These are phyloP conservation scores for Colletotrichum lentis DNA, from an alignment of 2,329 filamentous ascomycete species.

Conservation along the genomic window DNA sequence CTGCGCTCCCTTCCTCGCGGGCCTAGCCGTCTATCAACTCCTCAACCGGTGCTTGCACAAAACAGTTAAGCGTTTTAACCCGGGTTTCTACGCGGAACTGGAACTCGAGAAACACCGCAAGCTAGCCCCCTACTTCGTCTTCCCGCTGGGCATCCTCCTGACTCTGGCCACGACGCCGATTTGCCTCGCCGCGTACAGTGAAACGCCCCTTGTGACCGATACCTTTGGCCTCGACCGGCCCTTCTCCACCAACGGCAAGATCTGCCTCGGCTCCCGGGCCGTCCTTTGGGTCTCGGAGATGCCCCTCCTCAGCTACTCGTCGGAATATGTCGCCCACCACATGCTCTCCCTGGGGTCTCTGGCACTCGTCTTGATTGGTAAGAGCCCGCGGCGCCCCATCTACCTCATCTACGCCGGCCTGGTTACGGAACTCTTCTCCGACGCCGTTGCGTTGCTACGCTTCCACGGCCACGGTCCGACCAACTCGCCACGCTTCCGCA, in stretches of 20 bases:
- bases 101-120: constrained; percentile 1
- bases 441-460: constrained; percentile 22
- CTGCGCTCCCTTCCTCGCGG: background rate
- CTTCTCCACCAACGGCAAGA: constrained; percentile 15
- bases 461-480: constrained; percentile 7
- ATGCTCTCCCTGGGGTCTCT: constrained; percentile 31
- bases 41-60: background rate
- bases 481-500: background rate
- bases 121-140: constrained; percentile 32
- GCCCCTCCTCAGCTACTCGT: constrained; percentile 29
- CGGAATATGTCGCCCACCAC: constrained; percentile 36
- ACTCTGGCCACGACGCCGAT: constrained; percentile 24
- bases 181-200: constrained; percentile 26
- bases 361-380: background rate
- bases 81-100: constrained; percentile 13
- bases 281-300: constrained; percentile 37
- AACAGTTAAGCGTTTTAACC: background rate
- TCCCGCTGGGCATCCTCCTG: constrained; percentile 28
- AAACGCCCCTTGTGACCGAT: constrained; percentile 2
- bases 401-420: constrained; percentile 35
- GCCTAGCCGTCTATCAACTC: constrained; percentile 8
- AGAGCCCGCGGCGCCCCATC: constrained; percentile 5
- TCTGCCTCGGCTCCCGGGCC: constrained; percentile 31
- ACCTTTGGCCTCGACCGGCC: background rate
- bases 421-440: constrained; percentile 32